A percentile compares a stretch with the other conserved stretches of the same genome.
These are phyloP conservation scores for Alternaria ventricosa DNA, from an alignment of 2,329 filamentous ascomycete species.

Conservation along the genomic window DNA sequence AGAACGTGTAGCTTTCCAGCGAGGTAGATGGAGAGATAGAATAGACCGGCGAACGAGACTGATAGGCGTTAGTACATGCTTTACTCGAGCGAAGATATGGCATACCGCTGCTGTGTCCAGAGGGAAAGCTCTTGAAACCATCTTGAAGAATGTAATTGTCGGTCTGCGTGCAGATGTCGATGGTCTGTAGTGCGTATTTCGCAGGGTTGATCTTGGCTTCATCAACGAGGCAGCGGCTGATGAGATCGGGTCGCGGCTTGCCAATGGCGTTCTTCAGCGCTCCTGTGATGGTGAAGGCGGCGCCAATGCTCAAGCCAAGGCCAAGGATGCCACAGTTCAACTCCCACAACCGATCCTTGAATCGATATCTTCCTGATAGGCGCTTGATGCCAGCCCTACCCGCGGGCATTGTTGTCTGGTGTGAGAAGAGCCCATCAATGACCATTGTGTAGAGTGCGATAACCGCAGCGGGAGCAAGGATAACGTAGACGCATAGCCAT, in stretches of 20 bases:
- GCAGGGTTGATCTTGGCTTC: slow-evolving; percentile 7
- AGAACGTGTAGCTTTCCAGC: slow-evolving; percentile 66
- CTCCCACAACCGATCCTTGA: slow-evolving; percentile 66
- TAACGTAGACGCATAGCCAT: slow-evolving; percentile 57
- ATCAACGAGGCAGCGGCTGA: slow-evolving; percentile 52
- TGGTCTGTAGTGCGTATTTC: slow-evolving; percentile 25
- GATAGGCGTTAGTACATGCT: slow-evolving; percentile 20
- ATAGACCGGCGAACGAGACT: slow-evolving; percentile 65
- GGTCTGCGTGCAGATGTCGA: slow-evolving; percentile 58
- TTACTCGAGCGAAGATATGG: not conserved
- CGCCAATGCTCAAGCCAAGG: slow-evolving; percentile 60
- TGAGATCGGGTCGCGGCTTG: slow-evolving; percentile 66
- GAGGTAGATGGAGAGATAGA: slow-evolving; percentile 66
- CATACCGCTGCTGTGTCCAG: slow-evolving; percentile 63
- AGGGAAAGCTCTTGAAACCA: slow-evolving; percentile 66
- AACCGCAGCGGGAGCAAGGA: slow-evolving; percentile 57
- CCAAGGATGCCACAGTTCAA: slow-evolving; percentile 66
- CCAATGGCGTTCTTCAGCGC: slow-evolving; percentile 65
- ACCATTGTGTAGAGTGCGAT: slow-evolving; percentile 64
- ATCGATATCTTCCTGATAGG: slow-evolving; percentile 56
- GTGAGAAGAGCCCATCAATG: slow-evolving; percentile 65
- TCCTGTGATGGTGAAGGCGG: slow-evolving; percentile 64
- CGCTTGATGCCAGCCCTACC: slow-evolving; percentile 39
- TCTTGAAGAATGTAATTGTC: slow-evolving; percentile 62
- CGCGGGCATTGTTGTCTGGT: slow-evolving; percentile 47